These are phyloP conservation scores for Cordyceps pruinosa DNA, from an alignment of 2,329 filamentous ascomycete genomes.

Conservation along the genomic window DNA sequence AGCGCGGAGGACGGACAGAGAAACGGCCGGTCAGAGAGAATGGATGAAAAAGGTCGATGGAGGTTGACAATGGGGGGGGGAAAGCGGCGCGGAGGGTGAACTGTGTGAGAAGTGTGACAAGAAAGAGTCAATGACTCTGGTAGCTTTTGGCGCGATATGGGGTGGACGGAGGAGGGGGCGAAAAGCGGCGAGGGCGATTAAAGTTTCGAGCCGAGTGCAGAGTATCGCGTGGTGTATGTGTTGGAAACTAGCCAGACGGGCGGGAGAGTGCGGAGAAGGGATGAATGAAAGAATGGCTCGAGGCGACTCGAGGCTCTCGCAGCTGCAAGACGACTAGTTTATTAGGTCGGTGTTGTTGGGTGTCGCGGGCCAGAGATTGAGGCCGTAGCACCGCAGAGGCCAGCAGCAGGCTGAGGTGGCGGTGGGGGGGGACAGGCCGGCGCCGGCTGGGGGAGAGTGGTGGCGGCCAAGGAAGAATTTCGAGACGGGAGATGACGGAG, in stretches of 20 bases:
- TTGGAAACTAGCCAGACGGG: neutral
- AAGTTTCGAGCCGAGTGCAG: constrained; percentile 6
- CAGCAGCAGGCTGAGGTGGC: constrained; percentile 11
- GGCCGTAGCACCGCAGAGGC: constrained; percentile 3
- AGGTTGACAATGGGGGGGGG: constrained; percentile 6
- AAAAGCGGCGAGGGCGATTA: constrained; percentile 14
- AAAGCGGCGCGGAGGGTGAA: neutral
- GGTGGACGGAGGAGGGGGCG: constrained; percentile 10
- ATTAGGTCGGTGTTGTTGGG: constrained; percentile 4
- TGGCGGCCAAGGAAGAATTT: neutral
- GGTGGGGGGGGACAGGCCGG: neutral
- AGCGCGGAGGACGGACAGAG: neutral
- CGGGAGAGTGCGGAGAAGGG: too few relatives aligned
- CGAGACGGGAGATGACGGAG: neutral
- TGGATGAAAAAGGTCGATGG: neutral
- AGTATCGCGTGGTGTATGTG: neutral
- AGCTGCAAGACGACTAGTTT: neutral
- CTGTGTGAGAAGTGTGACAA: constrained; percentile 11
- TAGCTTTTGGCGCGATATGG: constrained; percentile 10
- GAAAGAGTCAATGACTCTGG: constrained; percentile 6
- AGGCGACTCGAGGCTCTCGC: neutral
- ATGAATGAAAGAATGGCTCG: too few relatives aligned
- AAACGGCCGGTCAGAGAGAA: too few relatives aligned
- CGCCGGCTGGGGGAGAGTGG: neutral
- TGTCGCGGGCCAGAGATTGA: constrained; percentile 3